Conservation (phyloP, 345 rosid genomes). For the Sonneratia caseolaris region DNA sequence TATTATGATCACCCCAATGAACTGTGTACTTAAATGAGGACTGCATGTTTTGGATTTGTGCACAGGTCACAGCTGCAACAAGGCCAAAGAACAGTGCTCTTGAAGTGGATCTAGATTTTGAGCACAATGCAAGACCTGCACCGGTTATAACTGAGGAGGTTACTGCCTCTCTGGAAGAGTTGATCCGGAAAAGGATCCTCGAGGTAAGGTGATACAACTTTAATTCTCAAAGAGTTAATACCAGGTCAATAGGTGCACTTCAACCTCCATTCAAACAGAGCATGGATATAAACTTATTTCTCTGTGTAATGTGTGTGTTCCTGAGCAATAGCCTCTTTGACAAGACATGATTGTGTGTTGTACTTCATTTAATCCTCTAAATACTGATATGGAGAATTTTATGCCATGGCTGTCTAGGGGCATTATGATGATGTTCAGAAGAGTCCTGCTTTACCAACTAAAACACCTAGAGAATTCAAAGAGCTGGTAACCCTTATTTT, state of each 20-base stretch:
- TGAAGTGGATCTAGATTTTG: constrained; percentile 94
- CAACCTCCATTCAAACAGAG: not conserved
- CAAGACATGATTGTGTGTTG: not conserved
- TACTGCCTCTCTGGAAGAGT: constrained; percentile 74
- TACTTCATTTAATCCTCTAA: not conserved
- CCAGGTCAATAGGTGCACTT: not conserved
- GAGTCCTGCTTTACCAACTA: constrained; percentile 39
- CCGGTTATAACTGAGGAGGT: constrained; percentile 94
- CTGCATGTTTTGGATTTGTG: constrained; percentile 6
- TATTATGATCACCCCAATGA: not conserved
- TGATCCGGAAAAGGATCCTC: constrained; percentile 61
- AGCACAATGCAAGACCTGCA: constrained; percentile 87
- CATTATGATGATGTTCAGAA: constrained; percentile 62
- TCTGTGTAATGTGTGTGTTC: not conserved
- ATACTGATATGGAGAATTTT: not conserved
- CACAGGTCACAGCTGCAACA: constrained; percentile 71
- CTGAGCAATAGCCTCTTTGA: not conserved
- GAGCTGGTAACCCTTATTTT: constrained; percentile 44
- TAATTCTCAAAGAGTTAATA: not conserved
- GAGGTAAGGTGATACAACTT: constrained; percentile 34
- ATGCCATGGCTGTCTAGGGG: constrained; percentile 33
- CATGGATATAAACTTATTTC: not conserved
- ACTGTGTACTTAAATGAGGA: not conserved
- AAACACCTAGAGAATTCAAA: constrained; percentile 57
- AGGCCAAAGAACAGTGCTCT: constrained; percentile 94